These are phyloP conservation scores for Candida rishiriensis DNA, from an alignment of 805 yeast species.

Conservation along the genomic window DNA sequence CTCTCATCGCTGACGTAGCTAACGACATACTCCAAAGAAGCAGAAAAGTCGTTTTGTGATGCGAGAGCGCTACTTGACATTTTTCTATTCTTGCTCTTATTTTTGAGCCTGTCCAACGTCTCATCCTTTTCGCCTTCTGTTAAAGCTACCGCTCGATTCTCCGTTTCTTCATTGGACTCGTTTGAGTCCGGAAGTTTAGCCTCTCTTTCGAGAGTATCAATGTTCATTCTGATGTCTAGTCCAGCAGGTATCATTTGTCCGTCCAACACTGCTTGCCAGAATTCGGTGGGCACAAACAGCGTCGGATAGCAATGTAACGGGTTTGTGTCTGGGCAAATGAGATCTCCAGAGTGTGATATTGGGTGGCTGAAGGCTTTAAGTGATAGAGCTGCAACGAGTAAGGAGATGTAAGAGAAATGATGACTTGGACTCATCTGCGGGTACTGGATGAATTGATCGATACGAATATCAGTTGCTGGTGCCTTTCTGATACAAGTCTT, in stretches of 20 bases:
- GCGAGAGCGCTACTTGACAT: slow-evolving; percentile 1
- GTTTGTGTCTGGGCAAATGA: slow-evolving; percentile 39
- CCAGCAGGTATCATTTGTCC: slow-evolving; percentile 84
- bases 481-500: too few relatives aligned
- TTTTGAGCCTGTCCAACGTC: slow-evolving; percentile 2
- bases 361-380: neutral
- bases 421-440: too few relatives aligned
- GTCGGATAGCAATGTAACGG: slow-evolving; percentile 57
- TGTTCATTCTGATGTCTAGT: slow-evolving; percentile 65
- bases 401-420: too few relatives aligned
- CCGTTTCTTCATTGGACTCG: slow-evolving; percentile 9
- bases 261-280: slow-evolving; percentile 66
- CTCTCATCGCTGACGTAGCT: slow-evolving; percentile 5
- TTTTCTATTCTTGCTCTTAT: slow-evolving; percentile 1
- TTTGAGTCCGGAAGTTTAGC: slow-evolving; percentile 52
- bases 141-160: slow-evolving; percentile 2
- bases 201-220: slow-evolving; percentile 65
- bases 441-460: too few relatives aligned
- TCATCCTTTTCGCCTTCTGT: neutral
- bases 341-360: slow-evolving; percentile 3
- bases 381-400: too few relatives aligned
- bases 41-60: slow-evolving; percentile 1
- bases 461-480: too few relatives aligned
- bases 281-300: slow-evolving; percentile 54
- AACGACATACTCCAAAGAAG: slow-evolving; percentile 5